phyloP scores from a whole-genome alignment of 2,329 filamentous ascomycete species.

The Myriosclerotinia curreyana region DNA sequence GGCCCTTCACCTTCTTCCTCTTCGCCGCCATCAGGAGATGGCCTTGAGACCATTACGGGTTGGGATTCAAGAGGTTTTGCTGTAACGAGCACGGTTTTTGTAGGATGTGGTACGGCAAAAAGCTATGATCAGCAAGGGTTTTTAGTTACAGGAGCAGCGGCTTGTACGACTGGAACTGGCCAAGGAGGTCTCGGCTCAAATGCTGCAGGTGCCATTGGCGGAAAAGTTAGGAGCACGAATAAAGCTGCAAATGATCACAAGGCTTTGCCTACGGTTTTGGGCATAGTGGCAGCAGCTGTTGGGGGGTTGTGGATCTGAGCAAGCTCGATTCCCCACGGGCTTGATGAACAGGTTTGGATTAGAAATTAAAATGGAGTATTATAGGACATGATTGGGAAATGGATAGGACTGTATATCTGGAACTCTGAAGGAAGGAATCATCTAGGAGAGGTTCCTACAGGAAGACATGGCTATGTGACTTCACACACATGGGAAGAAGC shows the following conservation, averaged over 20 bases:
- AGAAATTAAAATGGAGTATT: neutral
- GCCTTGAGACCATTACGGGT: constrained; percentile 42
- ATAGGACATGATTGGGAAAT: neutral
- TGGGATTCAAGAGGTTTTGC: constrained; percentile 51
- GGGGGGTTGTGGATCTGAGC: constrained; percentile 5
- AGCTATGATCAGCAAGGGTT: constrained; percentile 48
- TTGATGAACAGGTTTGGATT: neutral
- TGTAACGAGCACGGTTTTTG: constrained; percentile 45
- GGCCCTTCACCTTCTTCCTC: constrained; percentile 46
- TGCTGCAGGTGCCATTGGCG: constrained; percentile 25
- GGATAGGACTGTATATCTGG: neutral
- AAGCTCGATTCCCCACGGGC: neutral
- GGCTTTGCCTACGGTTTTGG: constrained; percentile 8
- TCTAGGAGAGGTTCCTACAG: neutral
- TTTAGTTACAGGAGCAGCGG: constrained; percentile 38
- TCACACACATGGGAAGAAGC: neutral
- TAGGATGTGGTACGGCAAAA: constrained; percentile 41
- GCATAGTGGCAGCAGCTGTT: constrained; percentile 1
- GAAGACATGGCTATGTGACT: neutral
- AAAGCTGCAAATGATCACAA: constrained; percentile 27
- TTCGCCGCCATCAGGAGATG: constrained; percentile 38
- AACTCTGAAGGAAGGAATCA: neutral
- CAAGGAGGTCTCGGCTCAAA: constrained; percentile 25
- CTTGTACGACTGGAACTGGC: constrained; percentile 12
- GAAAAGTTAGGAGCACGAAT: constrained; percentile 30